A percentile compares a stretch with the other conserved stretches of the same genome.
phyloP scores from a whole-genome alignment of 805 yeast genomes.

The Starmera amethionina region DNA sequence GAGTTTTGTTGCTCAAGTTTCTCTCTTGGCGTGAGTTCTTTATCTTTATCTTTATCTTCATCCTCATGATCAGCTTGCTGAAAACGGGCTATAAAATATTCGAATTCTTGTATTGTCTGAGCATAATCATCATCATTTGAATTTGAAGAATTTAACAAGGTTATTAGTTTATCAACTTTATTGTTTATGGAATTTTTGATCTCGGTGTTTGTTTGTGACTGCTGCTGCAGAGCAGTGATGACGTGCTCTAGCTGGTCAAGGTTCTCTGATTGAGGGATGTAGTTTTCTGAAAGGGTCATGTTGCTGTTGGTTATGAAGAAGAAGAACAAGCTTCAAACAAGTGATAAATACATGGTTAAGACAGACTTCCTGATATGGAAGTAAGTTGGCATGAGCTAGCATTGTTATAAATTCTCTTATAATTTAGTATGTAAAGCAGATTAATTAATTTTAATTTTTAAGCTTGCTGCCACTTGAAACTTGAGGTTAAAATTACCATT shows the following conservation, averaged over 20 bases:
- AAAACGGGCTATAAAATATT: neutral
- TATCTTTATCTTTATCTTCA: neutral
- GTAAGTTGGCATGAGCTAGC: too few species aligned
- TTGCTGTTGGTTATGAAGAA: too few species aligned
- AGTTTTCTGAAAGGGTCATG: conserved; percentile 9
- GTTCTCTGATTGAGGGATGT: conserved; percentile 16
- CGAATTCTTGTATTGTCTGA: too few species aligned
- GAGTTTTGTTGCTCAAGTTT: neutral
- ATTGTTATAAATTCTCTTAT: too few species aligned
- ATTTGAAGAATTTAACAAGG: neutral
- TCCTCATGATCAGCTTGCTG: neutral
- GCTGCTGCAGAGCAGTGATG: conserved; percentile 4
- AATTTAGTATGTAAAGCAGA: too few species aligned
- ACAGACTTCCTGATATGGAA: too few species aligned
- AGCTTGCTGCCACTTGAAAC: too few species aligned
- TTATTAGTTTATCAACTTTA: conserved; percentile 9
- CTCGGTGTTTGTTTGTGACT: conserved; percentile 1
- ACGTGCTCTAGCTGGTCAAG: conserved; percentile 9
- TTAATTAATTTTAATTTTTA: too few species aligned
- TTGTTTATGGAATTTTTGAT: conserved; percentile 8
- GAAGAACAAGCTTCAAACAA: too few species aligned
- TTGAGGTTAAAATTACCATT: too few species aligned
- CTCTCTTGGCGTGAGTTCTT: neutral
- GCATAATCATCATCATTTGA: too few species aligned
- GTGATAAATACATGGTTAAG: too few species aligned